phyloP scores from a whole-genome alignment of 257 asterid species.

The Solanum ossicruentum region DNA sequence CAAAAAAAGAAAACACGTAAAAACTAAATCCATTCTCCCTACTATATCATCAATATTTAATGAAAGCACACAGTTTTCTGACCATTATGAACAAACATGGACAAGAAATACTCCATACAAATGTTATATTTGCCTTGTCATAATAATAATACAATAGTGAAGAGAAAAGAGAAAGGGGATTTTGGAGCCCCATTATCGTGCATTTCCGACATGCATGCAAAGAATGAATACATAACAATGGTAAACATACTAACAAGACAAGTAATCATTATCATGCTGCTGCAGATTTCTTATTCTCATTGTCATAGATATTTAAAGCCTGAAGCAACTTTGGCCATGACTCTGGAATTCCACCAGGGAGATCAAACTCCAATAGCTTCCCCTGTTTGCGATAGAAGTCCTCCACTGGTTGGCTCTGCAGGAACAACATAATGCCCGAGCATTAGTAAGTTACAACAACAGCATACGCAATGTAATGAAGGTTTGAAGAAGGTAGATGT shows the following conservation, averaged over 20 bases:
- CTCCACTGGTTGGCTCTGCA: slow-evolving; percentile 82
- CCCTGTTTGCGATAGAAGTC: slow-evolving; percentile 72
- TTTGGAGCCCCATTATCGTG: not conserved
- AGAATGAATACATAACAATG: slow-evolving; percentile 30
- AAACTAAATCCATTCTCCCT: not conserved
- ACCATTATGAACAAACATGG: not conserved
- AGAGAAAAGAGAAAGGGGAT: not conserved
- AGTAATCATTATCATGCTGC: slow-evolving; percentile 38
- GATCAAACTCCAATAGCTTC: slow-evolving; percentile 70
- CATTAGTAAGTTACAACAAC: not conserved
- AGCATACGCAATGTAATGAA: not conserved
- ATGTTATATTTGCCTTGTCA: not conserved
- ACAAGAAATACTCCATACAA: not conserved
- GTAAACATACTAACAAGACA: not conserved
- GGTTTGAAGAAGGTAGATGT: not conserved
- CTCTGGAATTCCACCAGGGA: slow-evolving; percentile 93
- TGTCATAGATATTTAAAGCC: slow-evolving; percentile 67
- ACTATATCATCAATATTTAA: not conserved
- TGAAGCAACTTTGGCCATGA: slow-evolving; percentile 83
- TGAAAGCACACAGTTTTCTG: not conserved
- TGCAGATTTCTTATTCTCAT: slow-evolving; percentile 47
- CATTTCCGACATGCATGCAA: slow-evolving; percentile 33
- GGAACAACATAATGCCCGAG: not conserved
- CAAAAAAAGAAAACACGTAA: too few relatives aligned
- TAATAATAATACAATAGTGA: not conserved